A percentile compares a stretch with the other conserved stretches of the same genome.
Evolutionary conservation across 2,329 filamentous ascomycete genomes (phyloP).

Genomic region (Beauveria australis): DNA sequence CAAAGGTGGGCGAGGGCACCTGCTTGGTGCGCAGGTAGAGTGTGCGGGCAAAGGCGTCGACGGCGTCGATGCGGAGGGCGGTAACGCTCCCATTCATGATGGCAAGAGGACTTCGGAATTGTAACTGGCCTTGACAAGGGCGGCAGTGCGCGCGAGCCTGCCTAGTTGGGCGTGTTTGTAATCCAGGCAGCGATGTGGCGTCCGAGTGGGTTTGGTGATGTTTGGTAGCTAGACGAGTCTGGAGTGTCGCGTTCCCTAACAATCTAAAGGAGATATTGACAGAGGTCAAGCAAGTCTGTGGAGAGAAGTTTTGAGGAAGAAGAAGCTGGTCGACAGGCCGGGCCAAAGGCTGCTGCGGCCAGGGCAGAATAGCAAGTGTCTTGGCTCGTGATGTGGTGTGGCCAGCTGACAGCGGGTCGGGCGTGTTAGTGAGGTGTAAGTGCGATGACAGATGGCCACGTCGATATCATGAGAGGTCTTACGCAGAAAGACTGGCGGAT

Average conservation of each 20-base stretch:
- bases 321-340: background rate
- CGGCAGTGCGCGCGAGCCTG: background rate
- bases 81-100: conserved; percentile 13
- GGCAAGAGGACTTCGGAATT: background rate
- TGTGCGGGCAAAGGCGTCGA: conserved; percentile 46
- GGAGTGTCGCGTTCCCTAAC: background rate
- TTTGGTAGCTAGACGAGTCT: background rate
- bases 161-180: background rate
- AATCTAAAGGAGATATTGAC: background rate
- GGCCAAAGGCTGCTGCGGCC: background rate
- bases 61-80: conserved; percentile 42
- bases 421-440: background rate
- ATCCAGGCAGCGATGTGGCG: background rate
- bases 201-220: background rate
- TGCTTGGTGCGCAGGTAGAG: conserved; percentile 46
- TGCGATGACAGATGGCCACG: background rate
- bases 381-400: conserved; percentile 4
- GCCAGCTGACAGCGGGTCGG: conserved; percentile 2
- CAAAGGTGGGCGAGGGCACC: conserved; percentile 37
- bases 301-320: background rate
- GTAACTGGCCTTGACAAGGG: background rate
- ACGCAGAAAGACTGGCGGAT: no score
- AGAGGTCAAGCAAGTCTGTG: no score
- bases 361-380: background rate
- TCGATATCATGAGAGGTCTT: background rate